Base-by-base conservation (phyloP, 352 stramenopile genomes). In the Pythium apleroticum region DNA sequence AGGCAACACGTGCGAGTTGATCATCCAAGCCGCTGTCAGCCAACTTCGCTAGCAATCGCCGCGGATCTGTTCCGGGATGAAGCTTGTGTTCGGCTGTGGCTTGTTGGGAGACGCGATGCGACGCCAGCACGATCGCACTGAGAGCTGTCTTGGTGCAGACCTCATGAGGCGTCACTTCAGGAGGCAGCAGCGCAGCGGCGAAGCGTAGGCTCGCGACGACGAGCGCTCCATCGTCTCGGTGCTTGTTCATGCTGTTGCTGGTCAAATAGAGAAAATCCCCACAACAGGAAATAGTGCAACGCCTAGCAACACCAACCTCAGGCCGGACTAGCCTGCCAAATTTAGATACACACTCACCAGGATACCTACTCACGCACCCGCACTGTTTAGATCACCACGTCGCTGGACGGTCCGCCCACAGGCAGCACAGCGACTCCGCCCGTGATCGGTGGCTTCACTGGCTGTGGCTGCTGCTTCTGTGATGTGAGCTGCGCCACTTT, bases 91-190 rank as follows among this genome's bases (percentile, higher is more conserved):
- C 24, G 24, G 73, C 75, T 0, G 41, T 54, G 8, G 70, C 63
- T 43, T 80, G 73, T 30, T 86, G 78, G 10, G 77, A 77, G n/a
- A 75, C 74, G 0, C 75, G 74, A 43, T 91, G 80, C 0, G 80
- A 77, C 37, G 83, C 78, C 3, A 89, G 55, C 7, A 91, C 80
- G 35, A 89, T 84, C 3, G 80, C 55, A 0, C 72, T 71, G 19
- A 91, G 58, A 1, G 69, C 60, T 2, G 69, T 27, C 61, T 91
- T 89, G 14, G 77, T 84, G 53, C 78, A 86, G 0, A 85, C 54
- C 19, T 77, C 62, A 33, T 59, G 63, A 2, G 70, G 57, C 0
- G 56, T 68, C 6, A 55, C 37, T 7, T 60, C 53, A 0, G 72
- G 59, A 2, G 37, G 57, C 0, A 89, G 65, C 17, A 88, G 56